Base-by-base conservation (phyloP, 345 rosid species). In the Pistacia atlantica region DNA sequence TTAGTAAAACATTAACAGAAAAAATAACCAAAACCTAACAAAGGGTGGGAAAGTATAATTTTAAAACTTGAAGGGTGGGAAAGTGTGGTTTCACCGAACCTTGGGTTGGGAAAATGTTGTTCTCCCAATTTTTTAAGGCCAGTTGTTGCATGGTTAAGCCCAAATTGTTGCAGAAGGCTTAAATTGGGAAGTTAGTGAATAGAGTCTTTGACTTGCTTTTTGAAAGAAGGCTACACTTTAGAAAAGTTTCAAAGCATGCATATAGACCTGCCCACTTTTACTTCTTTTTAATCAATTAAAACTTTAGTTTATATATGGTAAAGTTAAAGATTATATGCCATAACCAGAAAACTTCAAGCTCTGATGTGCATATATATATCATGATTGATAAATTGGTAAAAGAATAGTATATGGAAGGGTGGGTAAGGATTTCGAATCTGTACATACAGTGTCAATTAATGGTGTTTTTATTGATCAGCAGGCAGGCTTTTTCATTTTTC, bases 151-250 rank as follows among this genome's bases (percentile, higher is more conserved):
- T 71, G 74, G 64, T n/a, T 2, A 20, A 49, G 9, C 33, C 45
- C 13, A 51, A 25, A n/a, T 14, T n/a, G n/a, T 8, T 0, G 46
- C 33, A 31, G 33, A 1, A 42, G 8, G 8, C 46, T 42, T 42
- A 5, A 42, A 8, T 7, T 42, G 46, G 46, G 46, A 42, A 42
- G 46, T 8, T 77, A 7, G 66, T 33, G 52, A 63, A 71, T 62
- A 70, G 75, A 64, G 58, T 61, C 51, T 80, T 80, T 80, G 83
- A 80, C 83, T 71, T 28, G 31, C 79, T 75, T 75, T 76, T 12
- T 71, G n/a, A 52, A 75, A 80, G 69, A 22, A 22, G 59, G 42
- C 10, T 16, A 51, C 31, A 59, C 70, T 67, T 60, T 17, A 67
- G 71, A 69, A 74, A 75, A 45, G 78, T 63, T 51, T n/a, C 20